These are phyloP conservation scores for Bruguiera gymnorhiza DNA, from an alignment of 345 rosid species.

Conservation along the genomic window DNA sequence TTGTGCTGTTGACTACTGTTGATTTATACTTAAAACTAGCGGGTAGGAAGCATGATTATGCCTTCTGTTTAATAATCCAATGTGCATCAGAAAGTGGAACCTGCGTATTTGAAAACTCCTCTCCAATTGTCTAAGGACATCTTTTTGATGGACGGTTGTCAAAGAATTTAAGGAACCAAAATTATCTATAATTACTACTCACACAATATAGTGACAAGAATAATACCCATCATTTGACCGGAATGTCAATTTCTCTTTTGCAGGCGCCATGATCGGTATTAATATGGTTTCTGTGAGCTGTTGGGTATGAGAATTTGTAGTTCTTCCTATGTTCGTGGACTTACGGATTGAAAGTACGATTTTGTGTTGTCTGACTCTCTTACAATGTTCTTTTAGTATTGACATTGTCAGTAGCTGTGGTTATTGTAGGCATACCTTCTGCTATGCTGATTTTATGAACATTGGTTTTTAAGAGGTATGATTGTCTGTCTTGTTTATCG, in stretches of 20 bases:
- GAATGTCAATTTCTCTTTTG: not conserved
- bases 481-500: too few species aligned
- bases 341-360: conserved; percentile 15
- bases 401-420: conserved; percentile 18
- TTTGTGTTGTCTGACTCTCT: conserved; percentile 7
- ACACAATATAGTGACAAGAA: too few species aligned
- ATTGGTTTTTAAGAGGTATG: conserved; percentile 25
- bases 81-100: too few species aligned
- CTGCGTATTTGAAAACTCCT: too few species aligned
- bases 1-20: too few species aligned
- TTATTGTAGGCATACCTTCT: conserved; percentile 10
- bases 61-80: too few species aligned
- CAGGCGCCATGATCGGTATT: conserved; percentile 55
- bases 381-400: conserved; percentile 14
- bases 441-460: conserved; percentile 19
- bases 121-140: too few species aligned
- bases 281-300: conserved; percentile 16
- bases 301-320: conserved; percentile 11
- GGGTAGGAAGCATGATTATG: too few species aligned
- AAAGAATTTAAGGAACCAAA: too few species aligned
- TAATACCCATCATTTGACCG: not conserved
- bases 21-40: too few species aligned
- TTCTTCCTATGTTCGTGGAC: conserved; percentile 18
- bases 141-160: too few species aligned
- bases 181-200: not conserved